Percentiles rank a stretch among this genome's conserved stretches.
Conservation (phyloP, 352 stramenopile genomes). For the Globisporangium spinosum region DNA sequence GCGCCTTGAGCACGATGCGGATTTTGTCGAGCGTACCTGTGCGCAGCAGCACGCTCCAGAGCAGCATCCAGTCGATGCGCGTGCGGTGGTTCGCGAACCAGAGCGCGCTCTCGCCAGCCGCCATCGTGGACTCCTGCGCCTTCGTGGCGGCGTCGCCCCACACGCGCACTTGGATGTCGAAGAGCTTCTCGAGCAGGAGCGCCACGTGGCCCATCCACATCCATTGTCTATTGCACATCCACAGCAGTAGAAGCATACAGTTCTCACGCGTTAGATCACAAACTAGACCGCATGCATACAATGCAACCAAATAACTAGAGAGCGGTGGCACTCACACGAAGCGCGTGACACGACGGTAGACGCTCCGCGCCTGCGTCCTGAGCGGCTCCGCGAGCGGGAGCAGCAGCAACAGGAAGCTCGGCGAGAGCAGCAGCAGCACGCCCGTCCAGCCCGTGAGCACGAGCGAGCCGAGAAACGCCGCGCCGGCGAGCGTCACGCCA, state of each 20-base stretch:
- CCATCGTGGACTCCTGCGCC: constrained; percentile 37
- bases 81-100: constrained; percentile 82
- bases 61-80: constrained; percentile 83
- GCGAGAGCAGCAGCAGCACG: constrained; percentile 52
- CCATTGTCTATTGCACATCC: constrained; percentile 48
- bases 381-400: constrained; percentile 23
- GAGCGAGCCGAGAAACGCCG: constrained; percentile 47
- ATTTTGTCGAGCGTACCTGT: constrained; percentile 48
- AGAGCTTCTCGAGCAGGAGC: constrained; percentile 60
- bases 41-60: constrained; percentile 67
- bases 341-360: constrained; percentile 52
- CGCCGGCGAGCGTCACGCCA: constrained; percentile 33
- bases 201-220: constrained; percentile 73
- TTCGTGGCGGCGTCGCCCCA: constrained; percentile 59
- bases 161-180: constrained; percentile 55
- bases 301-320: neutral
- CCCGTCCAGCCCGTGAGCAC: constrained; percentile 54
- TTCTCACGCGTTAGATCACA: neutral
- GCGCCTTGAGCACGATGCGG: constrained; percentile 77
- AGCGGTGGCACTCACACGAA: constrained; percentile 39
- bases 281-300: neutral
- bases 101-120: constrained; percentile 45
- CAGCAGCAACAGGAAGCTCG: constrained; percentile 42
- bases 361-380: constrained; percentile 20
- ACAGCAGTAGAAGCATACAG: neutral